A percentile compares a stretch with the other conserved stretches of the same genome.
These are phyloP conservation scores for Pistacia integerrima DNA, from an alignment of 345 rosid species.

Conservation along the genomic window DNA sequence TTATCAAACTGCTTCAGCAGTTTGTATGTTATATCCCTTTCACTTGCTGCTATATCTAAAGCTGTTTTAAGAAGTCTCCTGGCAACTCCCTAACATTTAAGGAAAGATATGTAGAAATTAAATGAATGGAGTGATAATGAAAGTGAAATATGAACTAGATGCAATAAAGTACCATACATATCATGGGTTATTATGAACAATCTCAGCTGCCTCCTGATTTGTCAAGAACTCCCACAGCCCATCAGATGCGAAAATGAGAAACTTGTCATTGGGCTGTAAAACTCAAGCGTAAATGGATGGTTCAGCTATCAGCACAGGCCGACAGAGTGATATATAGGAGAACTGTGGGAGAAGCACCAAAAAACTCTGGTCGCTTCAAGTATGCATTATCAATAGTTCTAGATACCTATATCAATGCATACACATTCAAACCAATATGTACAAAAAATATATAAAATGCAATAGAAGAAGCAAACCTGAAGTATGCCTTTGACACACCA, in stretches of 20 bases:
- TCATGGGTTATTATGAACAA: constrained; percentile 67
- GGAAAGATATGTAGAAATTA: background rate
- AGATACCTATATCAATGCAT: constrained; percentile 57
- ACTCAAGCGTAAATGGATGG: constrained; percentile 66
- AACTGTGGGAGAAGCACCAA: constrained; percentile 29
- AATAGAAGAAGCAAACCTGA: constrained; percentile 57
- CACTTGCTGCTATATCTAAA: constrained; percentile 67
- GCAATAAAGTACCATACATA: constrained; percentile 43
- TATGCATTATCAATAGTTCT: constrained; percentile 97
- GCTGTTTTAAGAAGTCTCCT: constrained; percentile 72
- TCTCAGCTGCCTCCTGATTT: constrained; percentile 87
- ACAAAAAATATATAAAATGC: too few species aligned
- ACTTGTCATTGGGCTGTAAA: constrained; percentile 67
- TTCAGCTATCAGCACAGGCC: constrained; percentile 82
- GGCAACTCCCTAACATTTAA: constrained; percentile 68
- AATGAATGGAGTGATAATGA: background rate
- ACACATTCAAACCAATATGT: background rate
- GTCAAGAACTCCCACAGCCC: constrained; percentile 90
- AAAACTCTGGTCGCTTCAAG: constrained; percentile 84
- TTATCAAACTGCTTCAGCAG: constrained; percentile 66
- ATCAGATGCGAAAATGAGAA: constrained; percentile 92
- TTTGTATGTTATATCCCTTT: constrained; percentile 66
- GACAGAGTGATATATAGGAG: constrained; percentile 27
- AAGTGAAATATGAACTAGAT: background rate
- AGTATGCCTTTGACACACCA: constrained; percentile 99